Base-by-base conservation (phyloP, 2,329 filamentous ascomycete species). In the Cladorrhinum sp. region DNA sequence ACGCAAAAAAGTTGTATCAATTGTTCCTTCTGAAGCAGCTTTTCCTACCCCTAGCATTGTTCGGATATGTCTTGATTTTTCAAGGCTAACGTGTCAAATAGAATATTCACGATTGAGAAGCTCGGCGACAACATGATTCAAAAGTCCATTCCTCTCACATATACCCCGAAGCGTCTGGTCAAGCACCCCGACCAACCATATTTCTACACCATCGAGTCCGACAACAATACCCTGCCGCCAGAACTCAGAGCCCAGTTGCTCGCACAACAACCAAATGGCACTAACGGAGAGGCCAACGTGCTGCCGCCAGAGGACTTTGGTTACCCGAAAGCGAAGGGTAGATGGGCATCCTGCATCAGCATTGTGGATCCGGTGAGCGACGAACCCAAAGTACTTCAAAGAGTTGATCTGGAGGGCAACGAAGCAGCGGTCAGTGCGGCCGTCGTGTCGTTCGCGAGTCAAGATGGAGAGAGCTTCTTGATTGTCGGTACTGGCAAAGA, bases 271-370 rank as follows among this genome's bases (percentile, higher is more conserved):
- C 86, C 89, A 0, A 80, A 80, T 6, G 81, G 85, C 2, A 85
- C 87, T 7, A 92, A 92, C 71, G 90, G 89, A 5, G 88, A 93
- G 64, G 81, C 84, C n/a, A 79, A 81, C 3, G 80, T 88, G 10
- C 79, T 95, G 2, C 87, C 91, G 0, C 85, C 92, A 1, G 85
- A 89, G 66, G 90, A 96, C 4, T 97, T 99, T 72, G 95, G 95
- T 1, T 92, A 97, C 69, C 90, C 95, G 9, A 86, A 88, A 59
- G 92, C 87, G 23, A 86, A 85, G 62, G 89, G 91, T 20, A 90
- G 93, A 65, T 99, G 95, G 95, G 92, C 95, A 45, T 98, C 93
- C 9, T 98, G 93, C 74, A 93, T 99, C 66, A 92, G 91, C 69
- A 85, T 97, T 20, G 83, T 99, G 18, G 95, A 99, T 70, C 93